Conservation (phyloP, 1,284 basidiomycete species). For the Malassezia globosa region DNA sequence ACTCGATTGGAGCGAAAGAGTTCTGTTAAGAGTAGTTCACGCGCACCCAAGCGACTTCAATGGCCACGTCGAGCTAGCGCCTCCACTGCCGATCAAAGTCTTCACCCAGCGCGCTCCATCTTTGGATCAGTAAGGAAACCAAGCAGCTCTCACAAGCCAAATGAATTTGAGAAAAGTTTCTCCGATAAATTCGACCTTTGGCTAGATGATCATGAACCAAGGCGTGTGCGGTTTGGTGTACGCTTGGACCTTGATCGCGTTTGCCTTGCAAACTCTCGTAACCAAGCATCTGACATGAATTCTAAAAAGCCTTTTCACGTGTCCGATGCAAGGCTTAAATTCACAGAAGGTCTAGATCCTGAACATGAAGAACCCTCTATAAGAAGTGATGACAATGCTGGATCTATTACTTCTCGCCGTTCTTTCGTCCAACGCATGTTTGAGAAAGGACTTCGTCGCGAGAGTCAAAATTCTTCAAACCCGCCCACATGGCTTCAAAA, state of each 20-base stretch:
- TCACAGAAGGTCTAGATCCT: not conserved
- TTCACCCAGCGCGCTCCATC: not conserved
- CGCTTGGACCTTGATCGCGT: conserved; percentile 35
- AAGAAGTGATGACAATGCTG: not conserved
- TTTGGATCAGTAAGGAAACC: conserved; percentile 1
- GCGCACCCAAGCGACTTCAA: not conserved
- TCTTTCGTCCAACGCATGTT: conserved; percentile 13
- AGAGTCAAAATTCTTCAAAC: not conserved
- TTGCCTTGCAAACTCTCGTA: conserved; percentile 17
- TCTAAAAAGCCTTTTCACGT: not conserved
- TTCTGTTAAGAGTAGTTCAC: not conserved
- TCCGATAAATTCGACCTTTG: not conserved
- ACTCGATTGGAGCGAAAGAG: conserved; percentile 15
- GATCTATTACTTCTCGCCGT: conserved; percentile 5
- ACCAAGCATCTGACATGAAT: too few relatives aligned
- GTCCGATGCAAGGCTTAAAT: not conserved
- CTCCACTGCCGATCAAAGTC: not conserved
- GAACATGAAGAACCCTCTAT: not conserved
- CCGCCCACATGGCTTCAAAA: not conserved
- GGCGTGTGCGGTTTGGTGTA: conserved; percentile 23
- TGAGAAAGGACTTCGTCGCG: not conserved
- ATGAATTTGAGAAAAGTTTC: too few relatives aligned
- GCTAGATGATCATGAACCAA: not conserved
- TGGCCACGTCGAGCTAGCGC: conserved; percentile 11
- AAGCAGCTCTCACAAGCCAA: too few relatives aligned